These are phyloP conservation scores for Colletotrichum chrysophilum DNA, from an alignment of 2,329 filamentous ascomycete species.

Conservation along the genomic window DNA sequence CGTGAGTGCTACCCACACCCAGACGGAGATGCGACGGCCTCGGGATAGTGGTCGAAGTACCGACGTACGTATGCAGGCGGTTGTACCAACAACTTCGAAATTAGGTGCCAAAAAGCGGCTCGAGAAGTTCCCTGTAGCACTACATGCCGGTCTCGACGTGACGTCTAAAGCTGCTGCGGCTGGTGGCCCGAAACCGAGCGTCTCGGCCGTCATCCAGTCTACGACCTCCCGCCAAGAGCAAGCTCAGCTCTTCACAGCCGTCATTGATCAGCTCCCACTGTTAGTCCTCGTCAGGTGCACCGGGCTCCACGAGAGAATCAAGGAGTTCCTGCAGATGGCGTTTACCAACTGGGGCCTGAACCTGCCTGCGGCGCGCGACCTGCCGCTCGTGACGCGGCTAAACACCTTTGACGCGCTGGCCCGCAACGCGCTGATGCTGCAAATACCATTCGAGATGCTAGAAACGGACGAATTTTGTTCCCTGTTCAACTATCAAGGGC, in stretches of 20 bases:
- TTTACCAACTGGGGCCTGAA: not conserved
- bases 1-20: conserved; percentile 12
- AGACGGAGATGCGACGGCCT: not conserved
- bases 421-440: not conserved
- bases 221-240: not conserved
- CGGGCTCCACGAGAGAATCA: not conserved
- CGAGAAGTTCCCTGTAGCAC: not conserved
- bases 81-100: not conserved
- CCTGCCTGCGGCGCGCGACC: not conserved
- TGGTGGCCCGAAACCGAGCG: not conserved
- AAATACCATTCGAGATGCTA: not conserved
- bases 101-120: not conserved
- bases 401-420: not conserved
- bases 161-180: not conserved
- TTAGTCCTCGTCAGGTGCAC: not conserved
- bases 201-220: not conserved
- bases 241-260: not conserved
- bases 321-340: not conserved
- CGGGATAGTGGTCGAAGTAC: not conserved
- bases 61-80: not conserved
- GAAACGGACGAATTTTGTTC: not conserved
- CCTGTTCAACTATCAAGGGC: not conserved
- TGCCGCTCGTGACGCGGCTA: not conserved
- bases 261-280: not conserved
- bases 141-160: not conserved